phyloP scores from a whole-genome alignment of 768 basidiomycete species.

The Gymnopilus dilepis region DNA sequence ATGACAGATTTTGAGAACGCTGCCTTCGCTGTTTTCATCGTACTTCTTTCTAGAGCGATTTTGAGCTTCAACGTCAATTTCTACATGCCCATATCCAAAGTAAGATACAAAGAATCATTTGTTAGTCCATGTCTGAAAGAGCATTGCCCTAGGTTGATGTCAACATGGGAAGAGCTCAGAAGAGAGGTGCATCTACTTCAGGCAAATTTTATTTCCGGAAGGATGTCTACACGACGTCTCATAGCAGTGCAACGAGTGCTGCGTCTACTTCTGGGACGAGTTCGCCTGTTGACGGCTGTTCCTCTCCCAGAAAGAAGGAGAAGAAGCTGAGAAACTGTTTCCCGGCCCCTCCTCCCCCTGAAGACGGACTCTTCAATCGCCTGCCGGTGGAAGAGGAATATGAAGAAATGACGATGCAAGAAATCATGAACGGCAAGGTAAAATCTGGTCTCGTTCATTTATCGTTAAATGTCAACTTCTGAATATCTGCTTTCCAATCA shows the following conservation, averaged over 20 bases:
- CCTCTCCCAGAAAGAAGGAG: slow-evolving; percentile 52
- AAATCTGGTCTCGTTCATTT: slow-evolving; percentile 19
- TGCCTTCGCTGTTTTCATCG: slow-evolving; percentile 93
- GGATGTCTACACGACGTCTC: slow-evolving; percentile 70
- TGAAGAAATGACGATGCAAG: slow-evolving; percentile 89
- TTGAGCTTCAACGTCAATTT: slow-evolving; percentile 91
- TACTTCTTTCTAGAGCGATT: slow-evolving; percentile 93
- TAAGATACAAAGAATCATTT: slow-evolving; percentile 28
- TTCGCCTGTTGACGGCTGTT: slow-evolving; percentile 40
- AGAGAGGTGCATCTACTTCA: slow-evolving; percentile 73
- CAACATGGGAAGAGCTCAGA: slow-evolving; percentile 93
- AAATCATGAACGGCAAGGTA: slow-evolving; percentile 95
- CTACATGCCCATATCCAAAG: slow-evolving; percentile 97
- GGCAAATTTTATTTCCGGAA: slow-evolving; percentile 91
- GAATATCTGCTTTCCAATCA: slow-evolving; percentile 32
- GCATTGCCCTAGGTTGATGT: slow-evolving; percentile 82
- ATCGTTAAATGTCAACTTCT: neutral
- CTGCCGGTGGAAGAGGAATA: slow-evolving; percentile 79
- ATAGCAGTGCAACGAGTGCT: slow-evolving; percentile 45
- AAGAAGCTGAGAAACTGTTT: slow-evolving; percentile 78
- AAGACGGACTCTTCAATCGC: slow-evolving; percentile 43
- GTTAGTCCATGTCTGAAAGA: neutral
- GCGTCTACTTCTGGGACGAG: slow-evolving; percentile 52
- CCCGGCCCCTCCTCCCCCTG: slow-evolving; percentile 58
- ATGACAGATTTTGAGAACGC: slow-evolving; percentile 99